Evolutionary conservation across 2,329 filamentous ascomycete genomes (phyloP).

Genomic region (Scopulariopsis brevicaulis): DNA sequence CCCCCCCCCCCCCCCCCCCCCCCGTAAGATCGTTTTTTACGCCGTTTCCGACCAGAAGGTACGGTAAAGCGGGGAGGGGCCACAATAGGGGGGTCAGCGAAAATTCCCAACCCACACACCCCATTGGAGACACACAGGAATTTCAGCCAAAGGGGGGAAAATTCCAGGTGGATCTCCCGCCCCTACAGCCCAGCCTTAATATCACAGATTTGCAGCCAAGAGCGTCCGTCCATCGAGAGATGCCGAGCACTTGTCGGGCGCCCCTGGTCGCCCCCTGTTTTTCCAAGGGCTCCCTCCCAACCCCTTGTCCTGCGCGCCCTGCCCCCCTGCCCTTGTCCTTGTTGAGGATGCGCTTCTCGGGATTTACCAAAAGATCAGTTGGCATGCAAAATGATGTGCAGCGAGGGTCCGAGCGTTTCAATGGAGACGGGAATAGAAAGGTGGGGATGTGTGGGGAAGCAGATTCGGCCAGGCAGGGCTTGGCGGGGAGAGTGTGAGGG

Average conservation of each 20-base stretch:
- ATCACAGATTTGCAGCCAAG: too few species aligned
- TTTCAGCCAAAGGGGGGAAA: too few species aligned
- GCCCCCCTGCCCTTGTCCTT: not conserved
- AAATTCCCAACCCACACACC: not conserved
- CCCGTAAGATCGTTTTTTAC: not conserved
- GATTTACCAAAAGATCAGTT: not conserved
- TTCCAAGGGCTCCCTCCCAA: not conserved
- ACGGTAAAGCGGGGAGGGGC: not conserved
- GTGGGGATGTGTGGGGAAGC: not conserved
- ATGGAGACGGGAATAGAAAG: not conserved
- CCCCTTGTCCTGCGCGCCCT: not conserved
- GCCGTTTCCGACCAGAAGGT: not conserved
- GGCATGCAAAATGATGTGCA: constrained; percentile 5
- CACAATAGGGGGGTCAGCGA: not conserved
- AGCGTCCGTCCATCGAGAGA: too few species aligned
- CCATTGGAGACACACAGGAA: not conserved
- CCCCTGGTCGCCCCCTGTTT: not conserved
- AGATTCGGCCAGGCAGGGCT: too few species aligned
- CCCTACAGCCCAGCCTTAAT: too few species aligned
- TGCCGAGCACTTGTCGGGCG: too few species aligned
- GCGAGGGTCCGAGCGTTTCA: constrained; percentile 1
- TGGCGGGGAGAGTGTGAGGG: too few species aligned
- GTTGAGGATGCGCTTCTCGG: not conserved
- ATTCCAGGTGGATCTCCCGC: too few species aligned
- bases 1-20: not conserved